Base-by-base conservation (phyloP, 305 asterid species). In the Ilex paraguariensis region DNA sequence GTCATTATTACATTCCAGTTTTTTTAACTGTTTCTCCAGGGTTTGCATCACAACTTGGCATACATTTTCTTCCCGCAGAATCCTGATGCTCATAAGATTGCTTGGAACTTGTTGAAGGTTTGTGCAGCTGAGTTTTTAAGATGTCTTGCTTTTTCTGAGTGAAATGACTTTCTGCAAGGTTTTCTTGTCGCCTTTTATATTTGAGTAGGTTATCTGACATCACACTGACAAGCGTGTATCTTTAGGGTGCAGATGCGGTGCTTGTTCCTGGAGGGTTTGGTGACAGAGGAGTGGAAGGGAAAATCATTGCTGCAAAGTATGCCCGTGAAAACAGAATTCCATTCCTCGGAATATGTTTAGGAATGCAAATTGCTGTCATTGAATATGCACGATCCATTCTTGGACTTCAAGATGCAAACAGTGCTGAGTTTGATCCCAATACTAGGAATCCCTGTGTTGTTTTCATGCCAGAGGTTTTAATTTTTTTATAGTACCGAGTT, bases 211-310 rank as follows among this genome's bases (percentile, higher is more conserved):
- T 55, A 54, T 52, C 56, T 13, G 17, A 65, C 14, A 52, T 62
- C 31, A 31, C 50, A 73, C 70, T 68, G 63, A 79, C 67, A 54
- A 65, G 61, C 63, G 54, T 65, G 58, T 69, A 53, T 61, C 50
- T 60, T 77, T 69, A 91, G 96, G 95, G 92, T 48, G 95, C 96
- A 49, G 86, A 87, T 76, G 95, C 84, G 54, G 62, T 91, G 62
- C 82, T 91, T 60, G 96, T 91, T 79, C 98, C 98, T 71, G 98
- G 98, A 59, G 98, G 98, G 56, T 91, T 91, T 77, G 98, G 98
- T 64, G 98, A 86, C 83, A 78, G 98, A 73, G 96, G 96, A 46
- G 96, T 88, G 63, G 89, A 91, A 88, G 98, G 98, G 39, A 91
- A 88, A 75, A 88, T 91, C 68, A 84, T 86, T 61, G 96, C 98